Base-by-base conservation (phyloP, 2,329 filamentous ascomycete genomes). In the Aspergillus costaricaensis region DNA sequence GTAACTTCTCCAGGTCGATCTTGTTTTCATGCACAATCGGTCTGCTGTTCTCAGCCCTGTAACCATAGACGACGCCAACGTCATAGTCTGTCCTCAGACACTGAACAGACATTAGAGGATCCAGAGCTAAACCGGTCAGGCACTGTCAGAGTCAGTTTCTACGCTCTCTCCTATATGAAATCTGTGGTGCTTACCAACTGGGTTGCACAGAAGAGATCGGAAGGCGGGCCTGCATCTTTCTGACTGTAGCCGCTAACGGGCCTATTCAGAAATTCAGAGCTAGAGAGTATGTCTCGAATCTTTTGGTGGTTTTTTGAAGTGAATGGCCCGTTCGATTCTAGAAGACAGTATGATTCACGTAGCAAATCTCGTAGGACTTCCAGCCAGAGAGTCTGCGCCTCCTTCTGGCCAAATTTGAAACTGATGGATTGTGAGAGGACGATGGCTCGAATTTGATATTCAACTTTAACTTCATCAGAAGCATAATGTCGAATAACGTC, bases 371-470 rank as follows among this genome's bases (percentile, higher is more conserved):
- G 57, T 12, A 76, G 41, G 4, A 74, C 67, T 10, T 72, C 65
- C 14, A 79, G 62, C 71, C 71, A 75, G 2, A 76, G 41, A 5
- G 63, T 60, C 41, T 74, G 63, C 12, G 63, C 64, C 17, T 66
- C 58, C 8, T 63, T 62, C 38, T 75, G 67, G 1, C 67, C 62
- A 10, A 67, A 58, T 17, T 57, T 62, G 54, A 76, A 74, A n/a
- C 61, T 66, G 7, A 75, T 68, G 4, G 61, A 58, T 36, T 69
- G 65, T 0, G 60, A 43, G 14, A 80, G 65, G 7, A 77, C 72
- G 32, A 76, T 67, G 6, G 70, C 62, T n/a, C 77, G 73, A 27
- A 68, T 67, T 52, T 75, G 64, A 58, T 79, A 79, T 39, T 77
- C 76, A 0, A 58, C 27, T 27, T 67, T 69, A 25, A 77, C 65